Conservation (phyloP, 2,329 filamentous ascomycete genomes). For the Sporothrix pseudoabietina region DNA sequence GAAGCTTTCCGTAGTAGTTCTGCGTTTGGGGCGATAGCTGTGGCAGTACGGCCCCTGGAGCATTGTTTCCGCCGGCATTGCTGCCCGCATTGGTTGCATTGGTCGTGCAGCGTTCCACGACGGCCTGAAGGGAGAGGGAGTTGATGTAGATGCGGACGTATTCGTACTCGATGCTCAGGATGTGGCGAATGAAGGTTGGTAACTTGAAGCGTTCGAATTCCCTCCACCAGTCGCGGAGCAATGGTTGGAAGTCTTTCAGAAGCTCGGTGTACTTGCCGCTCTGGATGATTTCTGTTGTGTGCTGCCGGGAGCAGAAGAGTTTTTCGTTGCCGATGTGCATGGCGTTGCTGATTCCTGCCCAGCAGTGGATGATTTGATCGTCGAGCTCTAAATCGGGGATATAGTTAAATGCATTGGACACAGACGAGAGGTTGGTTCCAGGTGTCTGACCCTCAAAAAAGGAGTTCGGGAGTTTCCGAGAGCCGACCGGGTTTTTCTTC, state of each 20-base stretch:
- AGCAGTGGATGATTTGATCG: conserved; percentile 78
- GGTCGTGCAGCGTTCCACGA: conserved; percentile 87
- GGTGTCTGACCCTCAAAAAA: conserved; percentile 54
- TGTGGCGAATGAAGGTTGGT: conserved; percentile 67
- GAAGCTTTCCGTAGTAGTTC: conserved; percentile 65
- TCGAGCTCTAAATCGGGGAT: conserved; percentile 68
- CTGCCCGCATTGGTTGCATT: conserved; percentile 42
- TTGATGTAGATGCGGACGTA: conserved; percentile 95
- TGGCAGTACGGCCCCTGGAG: conserved; percentile 37
- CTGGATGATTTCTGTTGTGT: conserved; percentile 86
- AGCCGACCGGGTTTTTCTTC: conserved; percentile 59
- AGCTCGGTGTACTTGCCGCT: conserved; percentile 80
- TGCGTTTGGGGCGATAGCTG: conserved; percentile 64
- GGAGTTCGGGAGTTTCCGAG: conserved; percentile 34
- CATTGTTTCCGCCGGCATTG: conserved; percentile 35
- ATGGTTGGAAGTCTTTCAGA: conserved; percentile 77
- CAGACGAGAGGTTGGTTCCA: conserved; percentile 58
- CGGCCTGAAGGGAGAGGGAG: conserved; percentile 88
- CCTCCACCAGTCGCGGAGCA: conserved; percentile 75
- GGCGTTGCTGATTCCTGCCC: conserved; percentile 88
- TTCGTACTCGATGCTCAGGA: conserved; percentile 91
- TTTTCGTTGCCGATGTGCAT: conserved; percentile 90
- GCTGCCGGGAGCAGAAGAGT: conserved; percentile 82
- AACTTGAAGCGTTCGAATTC: conserved; percentile 79
- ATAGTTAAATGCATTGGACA: conserved; percentile 64